These are phyloP conservation scores for Kalanchoe fedtschenkoi DNA, from an alignment of 164 flowering plant species.

Conservation along the genomic window DNA sequence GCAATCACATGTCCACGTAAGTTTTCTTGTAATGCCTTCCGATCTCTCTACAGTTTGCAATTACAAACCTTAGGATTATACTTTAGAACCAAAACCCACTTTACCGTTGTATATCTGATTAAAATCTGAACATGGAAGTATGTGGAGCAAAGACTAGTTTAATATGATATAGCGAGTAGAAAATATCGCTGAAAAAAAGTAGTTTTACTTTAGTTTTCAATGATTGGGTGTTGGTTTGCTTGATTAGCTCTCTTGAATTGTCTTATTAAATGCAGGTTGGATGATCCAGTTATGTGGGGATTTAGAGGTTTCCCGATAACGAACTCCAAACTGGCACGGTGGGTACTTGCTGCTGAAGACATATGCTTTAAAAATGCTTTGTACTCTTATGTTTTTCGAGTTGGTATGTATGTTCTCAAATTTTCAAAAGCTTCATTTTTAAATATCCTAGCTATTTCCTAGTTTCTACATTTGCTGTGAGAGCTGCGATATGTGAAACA, in stretches of 20 bases:
- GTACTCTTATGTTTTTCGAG: slow-evolving; percentile 60
- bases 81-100: neutral
- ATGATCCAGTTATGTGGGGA: slow-evolving; percentile 95
- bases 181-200: neutral
- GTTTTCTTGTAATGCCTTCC: slow-evolving; percentile 5
- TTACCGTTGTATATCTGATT: neutral
- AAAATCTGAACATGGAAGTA: neutral
- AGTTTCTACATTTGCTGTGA: neutral
- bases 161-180: neutral
- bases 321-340: slow-evolving; percentile 53
- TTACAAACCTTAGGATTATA: no score
- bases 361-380: slow-evolving; percentile 73
- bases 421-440: neutral
- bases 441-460: neutral
- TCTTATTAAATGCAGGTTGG: slow-evolving; percentile 37
- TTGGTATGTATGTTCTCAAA: slow-evolving; percentile 37
- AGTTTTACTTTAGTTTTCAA: neutral
- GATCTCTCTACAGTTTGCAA: neutral
- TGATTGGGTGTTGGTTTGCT: neutral
- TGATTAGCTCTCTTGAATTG: neutral
- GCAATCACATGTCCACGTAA: slow-evolving; percentile 88
- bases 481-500: no score
- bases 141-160: neutral
- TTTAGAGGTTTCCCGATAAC: slow-evolving; percentile 63
- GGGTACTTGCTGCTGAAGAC: slow-evolving; percentile 96